A percentile compares a stretch with the other conserved stretches of the same genome.
These are phyloP conservation scores for Rhodotorula kratochvilovae DNA, from an alignment of 768 basidiomycete species.

Conservation along the genomic window DNA sequence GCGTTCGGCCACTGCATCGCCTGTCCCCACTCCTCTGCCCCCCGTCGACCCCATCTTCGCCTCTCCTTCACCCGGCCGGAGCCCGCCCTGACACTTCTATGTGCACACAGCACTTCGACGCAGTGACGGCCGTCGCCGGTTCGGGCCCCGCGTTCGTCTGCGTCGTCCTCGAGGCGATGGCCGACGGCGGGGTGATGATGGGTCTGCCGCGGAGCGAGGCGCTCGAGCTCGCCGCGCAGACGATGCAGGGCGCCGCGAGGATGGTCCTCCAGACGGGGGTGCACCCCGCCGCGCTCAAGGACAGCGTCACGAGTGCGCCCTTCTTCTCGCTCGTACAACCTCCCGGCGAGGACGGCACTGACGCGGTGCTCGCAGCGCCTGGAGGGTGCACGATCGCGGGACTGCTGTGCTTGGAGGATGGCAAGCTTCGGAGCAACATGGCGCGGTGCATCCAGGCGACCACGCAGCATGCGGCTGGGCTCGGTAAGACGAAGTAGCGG, in stretches of 20 bases:
- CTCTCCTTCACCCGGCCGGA: too few relatives aligned
- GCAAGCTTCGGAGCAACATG: conserved; percentile 84
- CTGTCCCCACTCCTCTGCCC: neutral
- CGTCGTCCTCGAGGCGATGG: conserved; percentile 95
- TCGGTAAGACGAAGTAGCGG: conserved; percentile 52
- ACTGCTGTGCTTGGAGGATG: conserved; percentile 89
- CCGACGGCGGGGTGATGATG: conserved; percentile 99
- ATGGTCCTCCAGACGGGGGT: conserved; percentile 85
- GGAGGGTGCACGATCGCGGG: conserved; percentile 98
- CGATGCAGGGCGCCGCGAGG: conserved; percentile 89
- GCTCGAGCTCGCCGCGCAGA: conserved; percentile 89
- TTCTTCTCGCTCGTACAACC: neutral
- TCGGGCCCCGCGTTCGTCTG: conserved; percentile 96
- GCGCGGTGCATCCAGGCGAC: conserved; percentile 92
- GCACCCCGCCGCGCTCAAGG: conserved; percentile 94
- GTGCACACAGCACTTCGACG: conserved; percentile 76
- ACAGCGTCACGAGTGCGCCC: conserved; percentile 85
- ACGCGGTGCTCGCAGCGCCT: conserved; percentile 82
- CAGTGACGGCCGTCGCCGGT: conserved; percentile 91
- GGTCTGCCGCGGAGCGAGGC: conserved; percentile 90
- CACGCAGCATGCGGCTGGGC: conserved; percentile 76
- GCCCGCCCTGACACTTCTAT: too few relatives aligned
- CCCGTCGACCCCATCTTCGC: neutral
- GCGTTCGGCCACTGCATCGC: neutral
- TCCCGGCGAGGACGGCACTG: too few relatives aligned